Evolutionary conservation across 805 yeast genomes (phyloP).

Genomic region (Zygotorulaspora danielsina): DNA sequence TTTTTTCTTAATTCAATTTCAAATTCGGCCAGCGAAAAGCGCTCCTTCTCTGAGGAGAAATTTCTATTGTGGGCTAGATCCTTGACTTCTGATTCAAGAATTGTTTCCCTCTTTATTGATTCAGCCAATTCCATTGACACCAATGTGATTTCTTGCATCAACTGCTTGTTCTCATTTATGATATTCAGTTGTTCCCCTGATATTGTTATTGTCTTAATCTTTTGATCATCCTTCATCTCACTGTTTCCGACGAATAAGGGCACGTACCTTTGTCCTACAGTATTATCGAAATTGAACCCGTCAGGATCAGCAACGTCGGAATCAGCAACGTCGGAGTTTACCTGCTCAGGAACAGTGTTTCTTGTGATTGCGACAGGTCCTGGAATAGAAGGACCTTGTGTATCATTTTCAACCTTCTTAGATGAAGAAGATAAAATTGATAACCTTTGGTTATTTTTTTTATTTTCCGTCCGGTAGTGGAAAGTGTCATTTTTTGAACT

Average conservation of each 20-base stretch:
- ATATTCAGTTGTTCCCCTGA: conserved; percentile 60
- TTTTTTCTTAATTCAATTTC: conserved; percentile 38
- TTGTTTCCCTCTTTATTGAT: conserved; percentile 65
- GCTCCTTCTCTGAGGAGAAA: conserved; percentile 3
- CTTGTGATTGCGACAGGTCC: not conserved
- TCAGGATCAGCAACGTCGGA: conserved; percentile 14
- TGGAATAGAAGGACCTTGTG: not conserved
- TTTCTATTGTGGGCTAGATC: conserved; percentile 9
- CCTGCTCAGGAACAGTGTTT: not conserved
- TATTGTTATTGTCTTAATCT: conserved; percentile 36
- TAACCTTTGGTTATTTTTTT: not conserved
- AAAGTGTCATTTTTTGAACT: conserved; percentile 14
- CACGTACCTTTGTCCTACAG: conserved; percentile 15
- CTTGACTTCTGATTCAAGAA: conserved; percentile 45
- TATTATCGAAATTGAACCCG: conserved; percentile 25
- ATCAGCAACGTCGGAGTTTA: not conserved
- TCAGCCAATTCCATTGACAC: conserved; percentile 70
- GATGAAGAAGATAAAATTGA: conserved; percentile 2
- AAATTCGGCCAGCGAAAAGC: conserved; percentile 22
- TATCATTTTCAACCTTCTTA: not conserved
- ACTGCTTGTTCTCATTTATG: conserved; percentile 52
- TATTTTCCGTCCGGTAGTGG: conserved; percentile 7
- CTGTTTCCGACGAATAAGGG: conserved; percentile 14
- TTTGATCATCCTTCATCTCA: conserved; percentile 6
- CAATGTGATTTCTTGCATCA: conserved; percentile 60